phyloP scores from a whole-genome alignment of 2,329 filamentous ascomycete species.

The Dothideomycetes sp. region DNA sequence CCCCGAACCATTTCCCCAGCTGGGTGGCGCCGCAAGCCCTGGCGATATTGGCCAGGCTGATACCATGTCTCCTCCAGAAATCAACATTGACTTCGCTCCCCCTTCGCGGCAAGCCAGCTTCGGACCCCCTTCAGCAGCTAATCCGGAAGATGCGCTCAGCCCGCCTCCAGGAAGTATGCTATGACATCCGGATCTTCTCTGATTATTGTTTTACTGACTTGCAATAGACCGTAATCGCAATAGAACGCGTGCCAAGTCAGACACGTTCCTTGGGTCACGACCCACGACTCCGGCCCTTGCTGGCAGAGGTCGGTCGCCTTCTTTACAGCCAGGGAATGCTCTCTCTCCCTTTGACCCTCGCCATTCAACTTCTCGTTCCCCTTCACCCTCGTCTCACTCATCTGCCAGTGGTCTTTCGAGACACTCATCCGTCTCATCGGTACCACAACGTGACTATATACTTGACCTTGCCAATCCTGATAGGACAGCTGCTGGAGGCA shows the following conservation, averaged over 20 bases:
- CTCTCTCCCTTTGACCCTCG: slow-evolving; percentile 36
- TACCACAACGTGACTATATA: slow-evolving; percentile 61
- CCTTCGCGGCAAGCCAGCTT: slow-evolving; percentile 58
- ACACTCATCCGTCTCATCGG: slow-evolving; percentile 41
- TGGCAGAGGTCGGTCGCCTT: slow-evolving; percentile 28
- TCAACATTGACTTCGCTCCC: slow-evolving; percentile 88
- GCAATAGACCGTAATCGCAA: slow-evolving; percentile 36
- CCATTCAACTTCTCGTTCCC: slow-evolving; percentile 32
- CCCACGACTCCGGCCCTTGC: slow-evolving; percentile 32
- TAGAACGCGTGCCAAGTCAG: slow-evolving; percentile 51
- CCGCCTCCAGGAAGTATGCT: slow-evolving; percentile 60
- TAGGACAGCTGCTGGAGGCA: slow-evolving; percentile 58
- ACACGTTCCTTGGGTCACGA: slow-evolving; percentile 45
- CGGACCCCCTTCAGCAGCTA: slow-evolving; percentile 55
- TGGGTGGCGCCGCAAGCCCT: slow-evolving; percentile 30
- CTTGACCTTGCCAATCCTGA: slow-evolving; percentile 83
- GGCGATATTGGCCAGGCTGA: slow-evolving; percentile 58
- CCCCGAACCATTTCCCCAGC: slow-evolving; percentile 41
- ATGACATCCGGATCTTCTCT: slow-evolving; percentile 17
- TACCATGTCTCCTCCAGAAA: slow-evolving; percentile 83
- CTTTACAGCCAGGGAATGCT: slow-evolving; percentile 27
- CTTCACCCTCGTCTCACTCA: slow-evolving; percentile 35
- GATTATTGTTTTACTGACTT: slow-evolving; percentile 35
- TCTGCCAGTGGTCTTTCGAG: slow-evolving; percentile 40
- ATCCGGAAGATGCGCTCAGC: slow-evolving; percentile 70